These are phyloP conservation scores for Pleurotus djamor DNA, from an alignment of 768 basidiomycete species.

Conservation along the genomic window DNA sequence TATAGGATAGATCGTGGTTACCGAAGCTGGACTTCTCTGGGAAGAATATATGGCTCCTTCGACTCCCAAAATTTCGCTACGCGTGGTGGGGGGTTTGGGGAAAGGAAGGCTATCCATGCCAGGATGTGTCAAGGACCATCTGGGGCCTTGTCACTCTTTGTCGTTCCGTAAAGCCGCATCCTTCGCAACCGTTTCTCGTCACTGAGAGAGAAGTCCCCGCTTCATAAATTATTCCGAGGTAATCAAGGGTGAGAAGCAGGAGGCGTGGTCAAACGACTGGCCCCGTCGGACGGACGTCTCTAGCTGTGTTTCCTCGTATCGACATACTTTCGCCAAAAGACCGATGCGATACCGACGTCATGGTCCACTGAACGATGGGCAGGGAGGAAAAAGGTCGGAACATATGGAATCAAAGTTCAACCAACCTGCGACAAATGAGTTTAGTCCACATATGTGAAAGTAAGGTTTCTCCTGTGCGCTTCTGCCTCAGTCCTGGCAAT, in stretches of 20 bases:
- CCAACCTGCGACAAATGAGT: neutral
- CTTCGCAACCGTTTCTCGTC: neutral
- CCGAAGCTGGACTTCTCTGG: neutral
- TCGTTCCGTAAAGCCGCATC: neutral
- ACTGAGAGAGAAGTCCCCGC: neutral
- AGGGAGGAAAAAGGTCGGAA: neutral
- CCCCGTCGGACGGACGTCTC: neutral
- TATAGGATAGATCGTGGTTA: too few relatives aligned
- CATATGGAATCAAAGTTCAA: neutral
- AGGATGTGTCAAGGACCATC: neutral
- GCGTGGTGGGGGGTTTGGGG: neutral
- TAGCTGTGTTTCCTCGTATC: neutral
- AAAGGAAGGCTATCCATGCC: neutral
- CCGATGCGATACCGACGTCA: neutral
- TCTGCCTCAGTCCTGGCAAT: neutral
- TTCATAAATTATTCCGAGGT: neutral
- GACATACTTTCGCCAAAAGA: neutral
- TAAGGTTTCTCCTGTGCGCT: neutral
- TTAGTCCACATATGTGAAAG: neutral
- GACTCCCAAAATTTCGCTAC: neutral
- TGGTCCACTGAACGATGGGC: too few relatives aligned
- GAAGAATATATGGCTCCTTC: neutral
- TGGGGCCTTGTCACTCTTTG: neutral
- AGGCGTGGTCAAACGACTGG: neutral
- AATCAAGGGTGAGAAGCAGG: neutral